Base-by-base conservation (phyloP, 169 alveolate genomes). In the Theileria equi region DNA sequence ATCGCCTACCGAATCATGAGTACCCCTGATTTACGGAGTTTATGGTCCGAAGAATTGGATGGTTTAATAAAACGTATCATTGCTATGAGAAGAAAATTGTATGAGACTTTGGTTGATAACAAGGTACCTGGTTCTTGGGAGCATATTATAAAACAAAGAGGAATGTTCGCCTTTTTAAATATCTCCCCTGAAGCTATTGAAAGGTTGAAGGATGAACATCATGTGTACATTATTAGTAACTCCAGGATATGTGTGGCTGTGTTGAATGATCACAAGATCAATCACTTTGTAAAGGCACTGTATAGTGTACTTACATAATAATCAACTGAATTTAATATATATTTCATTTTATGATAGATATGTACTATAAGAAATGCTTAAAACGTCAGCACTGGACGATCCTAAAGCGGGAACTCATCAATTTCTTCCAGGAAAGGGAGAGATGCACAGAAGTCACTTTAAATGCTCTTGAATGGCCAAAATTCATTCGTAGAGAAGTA, bases 401-500 rank as follows among this genome's bases (percentile, higher is more conserved):
- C 16, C 26, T 77, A 25, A 65, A 77, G 48, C 21, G 35, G 38
- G 66, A 67, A 57, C 67, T 77, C 34, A 41, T 64, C 31, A 59
- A 77, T 23, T 16, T 60, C 45, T 77, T 77, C 54, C 34, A 57
- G n/a, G 29, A n/a, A 35, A 64, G 68, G 26, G 23, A 55, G 23
- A 29, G 86, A 8, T 41, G 23, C 34, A 77, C 86, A n/a, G 64
- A 52, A 32, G 81, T 67, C 0, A 65, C 73, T 29, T 13, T 77
- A 25, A 55, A 67, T 49, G 86, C 43, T 54, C 54, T 26, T 5
- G 35, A 32, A 16, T 77, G 86, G 86, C 86, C 80, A 21, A 28
- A n/a, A 29, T 77, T 77, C 43, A 81, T 67, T 23, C 80, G 61
- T 54, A 77, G 68, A 81, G 86, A 77, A 19, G 71, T 60, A 34